Evolutionary conservation across 495 filamentous ascomycete species (phyloP).

Genomic region (Entonaema liquescens): DNA sequence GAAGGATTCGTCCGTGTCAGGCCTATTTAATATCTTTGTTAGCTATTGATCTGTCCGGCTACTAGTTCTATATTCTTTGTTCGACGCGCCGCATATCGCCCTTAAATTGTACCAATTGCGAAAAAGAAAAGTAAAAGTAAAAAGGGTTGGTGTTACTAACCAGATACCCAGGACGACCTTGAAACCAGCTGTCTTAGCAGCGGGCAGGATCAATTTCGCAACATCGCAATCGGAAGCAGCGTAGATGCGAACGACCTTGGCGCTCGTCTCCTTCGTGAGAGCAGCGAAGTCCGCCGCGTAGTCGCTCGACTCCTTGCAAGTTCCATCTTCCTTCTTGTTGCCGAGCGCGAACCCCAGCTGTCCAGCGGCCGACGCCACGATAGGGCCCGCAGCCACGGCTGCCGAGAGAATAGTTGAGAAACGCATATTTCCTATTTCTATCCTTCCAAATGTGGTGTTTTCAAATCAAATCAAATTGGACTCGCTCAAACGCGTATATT

Average conservation of each 20-base stretch:
- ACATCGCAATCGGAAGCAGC: slow-evolving; percentile 73
- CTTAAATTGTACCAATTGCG: neutral
- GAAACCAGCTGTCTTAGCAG: slow-evolving; percentile 74
- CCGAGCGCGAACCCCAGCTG: slow-evolving; percentile 64
- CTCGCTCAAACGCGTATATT: slow-evolving; percentile 11
- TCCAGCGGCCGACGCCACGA: slow-evolving; percentile 53
- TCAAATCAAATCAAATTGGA: neutral
- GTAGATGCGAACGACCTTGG: slow-evolving; percentile 73
- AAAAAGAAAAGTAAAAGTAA: neutral
- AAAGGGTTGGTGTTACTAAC: slow-evolving; percentile 52
- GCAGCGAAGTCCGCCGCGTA: slow-evolving; percentile 76
- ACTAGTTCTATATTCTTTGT: neutral
- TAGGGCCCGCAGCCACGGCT: slow-evolving; percentile 51
- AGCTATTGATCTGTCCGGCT: slow-evolving; percentile 10
- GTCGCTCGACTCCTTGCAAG: slow-evolving; percentile 70
- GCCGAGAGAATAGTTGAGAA: slow-evolving; percentile 49
- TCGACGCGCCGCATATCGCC: neutral
- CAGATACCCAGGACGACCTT: slow-evolving; percentile 81
- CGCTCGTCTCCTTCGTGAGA: slow-evolving; percentile 49
- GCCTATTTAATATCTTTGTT: slow-evolving; percentile 55
- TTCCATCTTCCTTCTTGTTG: slow-evolving; percentile 61
- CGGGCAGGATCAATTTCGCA: slow-evolving; percentile 72
- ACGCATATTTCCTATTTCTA: slow-evolving; percentile 30
- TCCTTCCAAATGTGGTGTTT: neutral
- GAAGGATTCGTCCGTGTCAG: slow-evolving; percentile 73